These are phyloP conservation scores for Arabidopsis suecica DNA, from an alignment of 345 rosid species.

Conservation along the genomic window DNA sequence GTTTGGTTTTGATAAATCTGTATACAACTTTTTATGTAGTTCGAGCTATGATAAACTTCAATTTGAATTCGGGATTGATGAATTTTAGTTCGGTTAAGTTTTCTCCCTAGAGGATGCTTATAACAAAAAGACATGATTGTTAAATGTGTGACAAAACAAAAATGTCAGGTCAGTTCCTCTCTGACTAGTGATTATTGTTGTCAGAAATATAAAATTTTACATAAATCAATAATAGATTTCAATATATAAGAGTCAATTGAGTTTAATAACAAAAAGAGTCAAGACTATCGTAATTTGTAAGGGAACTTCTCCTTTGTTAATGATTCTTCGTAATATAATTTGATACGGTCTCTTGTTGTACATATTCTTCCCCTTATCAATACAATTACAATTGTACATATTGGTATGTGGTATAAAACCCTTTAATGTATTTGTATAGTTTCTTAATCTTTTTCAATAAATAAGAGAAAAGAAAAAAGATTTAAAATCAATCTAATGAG, in stretches of 20 bases:
- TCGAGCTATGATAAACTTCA: no score
- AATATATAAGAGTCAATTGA: no score
- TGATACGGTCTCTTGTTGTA: not conserved
- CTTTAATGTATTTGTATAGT: not conserved
- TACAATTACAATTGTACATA: slow-evolving; percentile 2
- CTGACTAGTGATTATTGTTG: not conserved
- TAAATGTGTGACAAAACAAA: no score
- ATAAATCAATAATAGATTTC: no score
- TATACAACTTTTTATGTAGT: no score
- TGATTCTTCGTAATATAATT: not conserved
- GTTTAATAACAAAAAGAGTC: no score
- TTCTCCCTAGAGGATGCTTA: no score
- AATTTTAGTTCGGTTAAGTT: no score
- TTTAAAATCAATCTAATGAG: not conserved
- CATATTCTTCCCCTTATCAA: not conserved
- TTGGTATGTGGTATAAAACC: not conserved
- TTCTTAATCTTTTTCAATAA: not conserved
- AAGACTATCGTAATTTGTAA: not conserved
- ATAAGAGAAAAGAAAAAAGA: not conserved
- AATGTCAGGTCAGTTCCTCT: no score
- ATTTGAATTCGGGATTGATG: no score
- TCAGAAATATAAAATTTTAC: not conserved
- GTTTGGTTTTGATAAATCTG: no score
- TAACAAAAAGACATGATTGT: no score
- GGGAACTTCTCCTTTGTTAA: not conserved